phyloP scores from a whole-genome alignment of 495 filamentous ascomycete species.

The Daldinia decipiens region DNA sequence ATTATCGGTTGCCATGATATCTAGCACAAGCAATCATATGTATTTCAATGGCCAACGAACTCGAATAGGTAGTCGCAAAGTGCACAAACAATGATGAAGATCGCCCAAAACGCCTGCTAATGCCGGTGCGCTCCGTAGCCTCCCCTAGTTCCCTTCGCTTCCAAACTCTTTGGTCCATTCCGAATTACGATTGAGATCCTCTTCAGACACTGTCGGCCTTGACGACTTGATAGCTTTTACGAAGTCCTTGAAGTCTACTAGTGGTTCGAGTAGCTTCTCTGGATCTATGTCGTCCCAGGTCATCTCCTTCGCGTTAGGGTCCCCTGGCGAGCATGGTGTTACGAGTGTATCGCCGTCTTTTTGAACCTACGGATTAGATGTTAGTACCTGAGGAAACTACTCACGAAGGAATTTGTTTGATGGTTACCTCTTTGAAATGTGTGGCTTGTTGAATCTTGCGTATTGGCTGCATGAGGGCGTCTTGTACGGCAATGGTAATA shows the following conservation, averaged over 20 bases:
- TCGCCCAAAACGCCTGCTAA: constrained; percentile 48
- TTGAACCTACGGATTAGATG: constrained; percentile 64
- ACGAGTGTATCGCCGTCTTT: constrained; percentile 77
- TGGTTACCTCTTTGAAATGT: constrained; percentile 90
- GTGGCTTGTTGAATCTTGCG: constrained; percentile 97
- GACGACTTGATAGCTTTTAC: constrained; percentile 88
- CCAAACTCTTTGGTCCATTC: constrained; percentile 98
- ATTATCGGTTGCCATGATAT: constrained; percentile 13
- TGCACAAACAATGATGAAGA: constrained; percentile 20
- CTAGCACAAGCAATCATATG: constrained; percentile 23
- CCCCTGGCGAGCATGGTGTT: constrained; percentile 95
- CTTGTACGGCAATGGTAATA: constrained; percentile 95
- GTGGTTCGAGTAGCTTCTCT: constrained; percentile 84
- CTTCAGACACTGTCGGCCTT: constrained; percentile 86
- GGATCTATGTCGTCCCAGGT: constrained; percentile 87
- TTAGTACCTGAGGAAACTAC: neutral
- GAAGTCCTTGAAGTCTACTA: constrained; percentile 90
- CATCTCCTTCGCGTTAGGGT: constrained; percentile 87
- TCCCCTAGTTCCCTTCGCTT: constrained; percentile 76
- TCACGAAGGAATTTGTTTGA: neutral
- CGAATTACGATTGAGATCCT: constrained; percentile 82
- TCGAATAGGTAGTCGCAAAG: constrained; percentile 21
- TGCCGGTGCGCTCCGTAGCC: constrained; percentile 37
- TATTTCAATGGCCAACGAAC: constrained; percentile 22
- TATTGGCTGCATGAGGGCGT: constrained; percentile 97